A percentile compares a stretch with the other conserved stretches of the same genome.
Evolutionary conservation across 805 yeast genomes (phyloP).

Genomic region (Jamesozyma rosinii): DNA sequence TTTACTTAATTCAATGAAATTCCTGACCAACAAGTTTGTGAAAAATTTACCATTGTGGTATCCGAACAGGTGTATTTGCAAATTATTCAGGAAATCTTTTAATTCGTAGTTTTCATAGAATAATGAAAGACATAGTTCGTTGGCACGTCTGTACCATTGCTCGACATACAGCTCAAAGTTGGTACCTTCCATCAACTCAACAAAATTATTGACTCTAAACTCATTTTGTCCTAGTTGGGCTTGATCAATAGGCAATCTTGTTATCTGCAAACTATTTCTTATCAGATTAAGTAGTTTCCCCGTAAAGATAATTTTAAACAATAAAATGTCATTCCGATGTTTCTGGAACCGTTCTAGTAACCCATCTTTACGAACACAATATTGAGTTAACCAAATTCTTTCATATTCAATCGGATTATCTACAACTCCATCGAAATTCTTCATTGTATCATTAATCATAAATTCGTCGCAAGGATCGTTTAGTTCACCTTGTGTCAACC

Average conservation of each 20-base stretch:
- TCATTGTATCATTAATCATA: conserved; percentile 42
- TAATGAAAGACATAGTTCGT: conserved; percentile 46
- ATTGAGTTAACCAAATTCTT: conserved; percentile 67
- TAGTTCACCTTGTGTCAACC: conserved; percentile 69
- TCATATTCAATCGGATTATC: conserved; percentile 33
- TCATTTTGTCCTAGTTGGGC: neutral
- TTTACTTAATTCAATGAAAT: conserved; percentile 18
- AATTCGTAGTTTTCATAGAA: conserved; percentile 55
- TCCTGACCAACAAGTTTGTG: conserved; percentile 15
- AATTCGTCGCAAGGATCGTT: conserved; percentile 80
- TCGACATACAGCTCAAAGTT: conserved; percentile 49
- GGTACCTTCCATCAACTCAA: conserved; percentile 26
- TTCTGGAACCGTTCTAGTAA: conserved; percentile 56
- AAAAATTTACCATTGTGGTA: conserved; percentile 23
- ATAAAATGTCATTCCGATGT: conserved; percentile 33
- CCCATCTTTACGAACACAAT: conserved; percentile 64
- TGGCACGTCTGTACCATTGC: conserved; percentile 59
- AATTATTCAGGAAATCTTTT: conserved; percentile 34
- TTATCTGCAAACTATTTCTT: conserved; percentile 26
- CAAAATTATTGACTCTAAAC: conserved; percentile 3
- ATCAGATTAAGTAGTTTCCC: conserved; percentile 75
- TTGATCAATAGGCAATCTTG: conserved; percentile 8
- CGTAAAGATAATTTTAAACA: conserved; percentile 57
- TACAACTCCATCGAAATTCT: conserved; percentile 7
- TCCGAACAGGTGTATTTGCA: conserved; percentile 50